Conservation (phyloP, 495 filamentous ascomycete species). For the Sporormia fimetaria region DNA sequence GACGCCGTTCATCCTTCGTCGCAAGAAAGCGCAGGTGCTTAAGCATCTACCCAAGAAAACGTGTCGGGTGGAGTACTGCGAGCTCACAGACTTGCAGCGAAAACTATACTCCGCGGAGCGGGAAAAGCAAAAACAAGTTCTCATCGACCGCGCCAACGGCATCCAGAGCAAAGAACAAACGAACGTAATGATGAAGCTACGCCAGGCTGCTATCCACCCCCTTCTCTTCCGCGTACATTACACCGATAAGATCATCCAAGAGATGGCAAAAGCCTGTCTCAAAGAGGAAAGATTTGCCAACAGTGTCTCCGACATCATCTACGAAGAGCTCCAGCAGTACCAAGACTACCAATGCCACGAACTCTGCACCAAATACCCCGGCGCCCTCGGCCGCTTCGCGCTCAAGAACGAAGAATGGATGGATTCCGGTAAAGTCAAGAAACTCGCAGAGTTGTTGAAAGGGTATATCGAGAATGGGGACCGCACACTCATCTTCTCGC, state of each 20-base stretch:
- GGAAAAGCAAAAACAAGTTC: slow-evolving; percentile 42
- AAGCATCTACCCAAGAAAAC: slow-evolving; percentile 76
- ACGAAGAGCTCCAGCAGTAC: slow-evolving; percentile 58
- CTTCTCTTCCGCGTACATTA: slow-evolving; percentile 75
- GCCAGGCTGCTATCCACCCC: slow-evolving; percentile 87
- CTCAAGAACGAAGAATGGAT: slow-evolving; percentile 74
- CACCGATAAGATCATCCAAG: slow-evolving; percentile 54
- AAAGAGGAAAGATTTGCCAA: slow-evolving; percentile 49
- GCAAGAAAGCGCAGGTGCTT: slow-evolving; percentile 92
- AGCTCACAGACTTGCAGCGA: slow-evolving; percentile 57
- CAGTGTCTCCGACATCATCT: slow-evolving; percentile 53
- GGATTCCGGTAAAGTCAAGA: slow-evolving; percentile 79
- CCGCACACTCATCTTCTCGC: slow-evolving; percentile 76
- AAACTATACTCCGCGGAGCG: slow-evolving; percentile 58
- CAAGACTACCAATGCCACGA: slow-evolving; percentile 75
- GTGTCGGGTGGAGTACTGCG: slow-evolving; percentile 63
- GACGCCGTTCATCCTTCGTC: slow-evolving; percentile 83
- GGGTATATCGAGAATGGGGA: slow-evolving; percentile 73
- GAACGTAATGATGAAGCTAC: slow-evolving; percentile 82
- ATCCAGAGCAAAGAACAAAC: slow-evolving; percentile 43
- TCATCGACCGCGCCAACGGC: slow-evolving; percentile 47
- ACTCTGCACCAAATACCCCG: slow-evolving; percentile 60
- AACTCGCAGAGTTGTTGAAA: slow-evolving; percentile 59
- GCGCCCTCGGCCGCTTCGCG: slow-evolving; percentile 49
- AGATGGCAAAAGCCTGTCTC: slow-evolving; percentile 67